phyloP scores from a whole-genome alignment of 345 rosid genomes.

The Anacardium occidentale region DNA sequence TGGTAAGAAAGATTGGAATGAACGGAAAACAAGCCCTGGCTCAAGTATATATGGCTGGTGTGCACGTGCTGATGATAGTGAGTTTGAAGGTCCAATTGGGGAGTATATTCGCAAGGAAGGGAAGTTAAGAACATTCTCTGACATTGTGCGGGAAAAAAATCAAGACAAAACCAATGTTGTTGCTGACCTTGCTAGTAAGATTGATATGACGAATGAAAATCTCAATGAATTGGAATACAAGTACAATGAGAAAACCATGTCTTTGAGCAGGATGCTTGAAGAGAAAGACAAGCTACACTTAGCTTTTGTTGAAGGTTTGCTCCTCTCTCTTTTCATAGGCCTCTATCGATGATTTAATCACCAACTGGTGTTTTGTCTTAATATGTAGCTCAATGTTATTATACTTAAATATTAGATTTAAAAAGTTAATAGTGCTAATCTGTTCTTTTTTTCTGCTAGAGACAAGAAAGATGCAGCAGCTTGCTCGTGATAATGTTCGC shows the following conservation, averaged over 20 bases:
- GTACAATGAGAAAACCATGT: slow-evolving; percentile 46
- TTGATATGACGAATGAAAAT: slow-evolving; percentile 63
- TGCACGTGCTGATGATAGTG: slow-evolving; percentile 70
- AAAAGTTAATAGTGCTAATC: too few relatives aligned
- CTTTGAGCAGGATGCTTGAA: slow-evolving; percentile 48
- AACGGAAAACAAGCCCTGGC: slow-evolving; percentile 30
- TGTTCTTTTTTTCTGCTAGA: slow-evolving; percentile 34
- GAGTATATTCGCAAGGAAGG: slow-evolving; percentile 63
- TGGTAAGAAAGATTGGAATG: slow-evolving; percentile 60
- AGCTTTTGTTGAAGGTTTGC: slow-evolving; percentile 67
- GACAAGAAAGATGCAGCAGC: slow-evolving; percentile 74
- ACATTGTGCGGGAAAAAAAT: slow-evolving; percentile 45
- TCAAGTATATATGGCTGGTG: slow-evolving; percentile 65
- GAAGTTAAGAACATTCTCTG: slow-evolving; percentile 51
- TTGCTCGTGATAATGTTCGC: slow-evolving; percentile 56
- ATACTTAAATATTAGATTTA: neutral
- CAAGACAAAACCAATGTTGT: slow-evolving; percentile 44
- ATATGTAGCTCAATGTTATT: neutral
- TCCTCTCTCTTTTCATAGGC: slow-evolving; percentile 7
- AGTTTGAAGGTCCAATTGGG: slow-evolving; percentile 61
- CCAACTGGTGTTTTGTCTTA: neutral
- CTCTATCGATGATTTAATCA: neutral
- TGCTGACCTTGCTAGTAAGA: slow-evolving; percentile 46
- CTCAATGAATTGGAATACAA: slow-evolving; percentile 48
- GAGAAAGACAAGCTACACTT: slow-evolving; percentile 64